Percentiles rank a stretch among this genome's conserved stretches.
Conservation (phyloP, 1,284 basidiomycete species). For the Leccinum pachyderme region DNA sequence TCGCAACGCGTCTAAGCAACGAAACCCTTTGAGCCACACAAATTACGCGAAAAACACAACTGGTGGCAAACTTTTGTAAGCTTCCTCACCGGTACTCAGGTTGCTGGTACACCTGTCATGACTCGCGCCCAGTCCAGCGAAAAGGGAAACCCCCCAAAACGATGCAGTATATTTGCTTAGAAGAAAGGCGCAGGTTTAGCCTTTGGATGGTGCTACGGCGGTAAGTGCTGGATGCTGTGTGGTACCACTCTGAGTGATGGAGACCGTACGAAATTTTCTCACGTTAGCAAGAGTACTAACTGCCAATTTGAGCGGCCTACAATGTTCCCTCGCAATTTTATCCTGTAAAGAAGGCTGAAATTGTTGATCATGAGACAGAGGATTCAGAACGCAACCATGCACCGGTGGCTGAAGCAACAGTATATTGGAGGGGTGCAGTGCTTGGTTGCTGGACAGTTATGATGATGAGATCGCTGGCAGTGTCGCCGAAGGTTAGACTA, state of each 20-base stretch:
- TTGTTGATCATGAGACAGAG: neutral
- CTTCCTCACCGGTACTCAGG: neutral
- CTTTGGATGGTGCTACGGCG: neutral
- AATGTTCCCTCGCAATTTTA: neutral
- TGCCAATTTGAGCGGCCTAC: too few species aligned
- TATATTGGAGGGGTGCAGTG: neutral
- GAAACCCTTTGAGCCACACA: neutral
- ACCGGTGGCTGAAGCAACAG: neutral
- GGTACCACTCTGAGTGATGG: too few species aligned
- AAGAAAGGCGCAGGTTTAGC: neutral
- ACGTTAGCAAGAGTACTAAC: neutral
- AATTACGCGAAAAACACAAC: neutral
- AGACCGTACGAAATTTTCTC: neutral
- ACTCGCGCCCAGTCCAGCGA: neutral
- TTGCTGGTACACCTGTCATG: neutral
- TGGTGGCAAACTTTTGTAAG: neutral
- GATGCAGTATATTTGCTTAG: neutral
- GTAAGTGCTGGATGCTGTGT: neutral
- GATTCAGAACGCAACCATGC: neutral
- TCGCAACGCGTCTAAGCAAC: neutral
- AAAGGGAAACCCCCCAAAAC: neutral
- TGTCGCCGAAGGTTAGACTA: neutral
- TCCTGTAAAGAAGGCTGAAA: neutral
- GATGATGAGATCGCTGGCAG: neutral
- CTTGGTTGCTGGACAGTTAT: neutral